Evolutionary conservation across 2,329 filamentous ascomycete species (phyloP).

Genomic region (Thielaviopsis euricoi): DNA sequence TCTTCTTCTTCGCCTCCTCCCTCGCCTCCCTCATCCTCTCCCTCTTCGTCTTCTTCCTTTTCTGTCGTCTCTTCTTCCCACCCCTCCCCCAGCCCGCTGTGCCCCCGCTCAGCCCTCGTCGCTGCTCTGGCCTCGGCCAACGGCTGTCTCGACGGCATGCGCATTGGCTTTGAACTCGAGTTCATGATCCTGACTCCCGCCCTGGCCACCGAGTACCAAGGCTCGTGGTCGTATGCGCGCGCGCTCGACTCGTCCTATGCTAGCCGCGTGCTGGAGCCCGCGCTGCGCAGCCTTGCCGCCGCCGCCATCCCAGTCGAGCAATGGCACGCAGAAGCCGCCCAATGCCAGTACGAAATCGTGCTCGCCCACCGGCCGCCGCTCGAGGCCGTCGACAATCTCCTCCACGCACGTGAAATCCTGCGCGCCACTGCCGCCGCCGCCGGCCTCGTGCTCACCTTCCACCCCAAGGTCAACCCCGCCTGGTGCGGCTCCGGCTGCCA

Average conservation of each 20-base stretch:
- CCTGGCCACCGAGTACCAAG: slow-evolving; percentile 47
- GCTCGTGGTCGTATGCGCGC: slow-evolving; percentile 23
- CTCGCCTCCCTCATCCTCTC: too few relatives aligned
- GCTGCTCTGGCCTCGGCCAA: slow-evolving; percentile 34
- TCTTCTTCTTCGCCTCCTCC: too few relatives aligned
- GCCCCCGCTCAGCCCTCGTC: slow-evolving; percentile 49
- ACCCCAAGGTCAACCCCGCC: slow-evolving; percentile 49
- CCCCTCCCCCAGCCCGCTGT: slow-evolving; percentile 29
- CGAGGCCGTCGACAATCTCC: slow-evolving; percentile 51
- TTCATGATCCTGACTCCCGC: slow-evolving; percentile 8
- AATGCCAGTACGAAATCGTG: slow-evolving; percentile 64
- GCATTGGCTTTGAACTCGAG: slow-evolving; percentile 70
- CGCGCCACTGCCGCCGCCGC: slow-evolving; percentile 44
- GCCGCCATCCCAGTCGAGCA: slow-evolving; percentile 53
- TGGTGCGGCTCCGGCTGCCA: slow-evolving; percentile 50
- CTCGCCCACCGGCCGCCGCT: slow-evolving; percentile 47
- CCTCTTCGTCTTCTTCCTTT: too few relatives aligned
- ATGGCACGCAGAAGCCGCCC: slow-evolving; percentile 57
- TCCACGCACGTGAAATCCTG: slow-evolving; percentile 56
- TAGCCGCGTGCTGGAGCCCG: slow-evolving; percentile 45
- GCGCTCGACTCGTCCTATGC: slow-evolving; percentile 17
- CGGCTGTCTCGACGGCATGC: slow-evolving; percentile 26
- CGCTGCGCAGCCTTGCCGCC: slow-evolving; percentile 40
- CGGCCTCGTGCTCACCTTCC: slow-evolving; percentile 51
- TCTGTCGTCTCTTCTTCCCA: too few relatives aligned